These are phyloP conservation scores for Scenedesmus sp. DNA, from an alignment of 163 green algal genomes.

Conservation along the genomic window DNA sequence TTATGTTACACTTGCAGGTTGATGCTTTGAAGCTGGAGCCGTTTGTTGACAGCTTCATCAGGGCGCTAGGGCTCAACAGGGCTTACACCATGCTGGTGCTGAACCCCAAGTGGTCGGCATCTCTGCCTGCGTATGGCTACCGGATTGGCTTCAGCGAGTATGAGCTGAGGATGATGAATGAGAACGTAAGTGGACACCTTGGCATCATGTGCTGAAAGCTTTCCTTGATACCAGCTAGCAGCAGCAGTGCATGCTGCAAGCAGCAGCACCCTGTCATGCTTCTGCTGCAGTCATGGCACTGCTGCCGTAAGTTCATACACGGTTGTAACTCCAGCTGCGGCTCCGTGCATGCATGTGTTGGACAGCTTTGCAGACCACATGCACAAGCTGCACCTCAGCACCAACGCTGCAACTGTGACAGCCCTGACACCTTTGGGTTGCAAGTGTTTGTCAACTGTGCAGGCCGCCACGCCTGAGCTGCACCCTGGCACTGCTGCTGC, in stretches of 20 bases:
- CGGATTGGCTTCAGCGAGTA: slow-evolving; percentile 56
- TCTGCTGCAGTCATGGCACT: neutral
- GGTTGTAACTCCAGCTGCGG: no score
- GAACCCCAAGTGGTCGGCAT: slow-evolving; percentile 65
- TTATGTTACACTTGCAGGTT: slow-evolving; percentile 55
- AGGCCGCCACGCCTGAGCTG: slow-evolving; percentile 10
- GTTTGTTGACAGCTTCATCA: slow-evolving; percentile 70
- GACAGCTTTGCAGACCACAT: no score
- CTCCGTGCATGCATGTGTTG: no score
- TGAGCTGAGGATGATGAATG: slow-evolving; percentile 43
- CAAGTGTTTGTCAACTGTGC: neutral
- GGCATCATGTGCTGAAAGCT: no score
- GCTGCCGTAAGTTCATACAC: no score
- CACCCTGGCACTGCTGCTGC: neutral
- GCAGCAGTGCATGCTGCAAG: no score
- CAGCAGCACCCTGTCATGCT: neutral
- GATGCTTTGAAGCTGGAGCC: slow-evolving; percentile 69
- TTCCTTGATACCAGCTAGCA: no score
- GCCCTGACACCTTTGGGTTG: no score
- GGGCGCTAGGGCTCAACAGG: slow-evolving; percentile 55
- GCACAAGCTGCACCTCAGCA: no score
- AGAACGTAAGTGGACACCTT: slow-evolving; percentile 9
- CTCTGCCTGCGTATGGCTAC: slow-evolving; percentile 65
- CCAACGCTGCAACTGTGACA: no score
- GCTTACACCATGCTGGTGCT: slow-evolving; percentile 72